Conservation (phyloP, 495 filamentous ascomycete genomes). For the Trichoderma reesei region DNA sequence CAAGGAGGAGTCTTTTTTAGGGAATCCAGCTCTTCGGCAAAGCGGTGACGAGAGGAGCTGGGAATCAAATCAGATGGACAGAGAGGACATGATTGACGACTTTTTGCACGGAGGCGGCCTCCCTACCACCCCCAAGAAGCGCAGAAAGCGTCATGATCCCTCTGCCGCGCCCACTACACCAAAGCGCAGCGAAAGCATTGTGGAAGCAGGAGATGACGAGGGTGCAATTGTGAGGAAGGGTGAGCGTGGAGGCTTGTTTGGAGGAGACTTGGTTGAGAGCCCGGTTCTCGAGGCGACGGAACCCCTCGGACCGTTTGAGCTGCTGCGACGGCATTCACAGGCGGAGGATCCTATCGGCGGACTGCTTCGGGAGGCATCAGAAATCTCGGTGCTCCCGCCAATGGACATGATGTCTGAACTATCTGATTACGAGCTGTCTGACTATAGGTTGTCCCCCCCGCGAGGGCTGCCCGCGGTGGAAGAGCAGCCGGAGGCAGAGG, state of each 20-base stretch:
- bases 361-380: slow-evolving; percentile 10
- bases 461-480: slow-evolving; percentile 12
- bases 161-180: background rate
- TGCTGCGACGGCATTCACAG: background rate
- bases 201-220: background rate
- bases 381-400: background rate
- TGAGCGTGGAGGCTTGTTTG: background rate
- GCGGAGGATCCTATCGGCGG: slow-evolving; percentile 3
- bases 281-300: background rate
- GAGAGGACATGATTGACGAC: background rate
- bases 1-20: slow-evolving; percentile 6
- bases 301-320: background rate
- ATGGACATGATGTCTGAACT: slow-evolving; percentile 2
- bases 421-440: slow-evolving; percentile 6
- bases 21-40: slow-evolving; percentile 7
- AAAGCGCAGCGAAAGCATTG: background rate
- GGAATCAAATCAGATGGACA: background rate
- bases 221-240: background rate
- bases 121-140: background rate
- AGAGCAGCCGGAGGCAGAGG: slow-evolving; percentile 13
- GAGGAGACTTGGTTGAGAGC: background rate
- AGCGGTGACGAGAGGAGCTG: slow-evolving; percentile 7
- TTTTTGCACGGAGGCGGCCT: background rate
- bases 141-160: background rate
- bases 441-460: slow-evolving; percentile 1